A percentile compares a stretch with the other conserved stretches of the same genome.
Conservation (phyloP, 306 rosid genomes). For the Canavalia gladiata region DNA sequence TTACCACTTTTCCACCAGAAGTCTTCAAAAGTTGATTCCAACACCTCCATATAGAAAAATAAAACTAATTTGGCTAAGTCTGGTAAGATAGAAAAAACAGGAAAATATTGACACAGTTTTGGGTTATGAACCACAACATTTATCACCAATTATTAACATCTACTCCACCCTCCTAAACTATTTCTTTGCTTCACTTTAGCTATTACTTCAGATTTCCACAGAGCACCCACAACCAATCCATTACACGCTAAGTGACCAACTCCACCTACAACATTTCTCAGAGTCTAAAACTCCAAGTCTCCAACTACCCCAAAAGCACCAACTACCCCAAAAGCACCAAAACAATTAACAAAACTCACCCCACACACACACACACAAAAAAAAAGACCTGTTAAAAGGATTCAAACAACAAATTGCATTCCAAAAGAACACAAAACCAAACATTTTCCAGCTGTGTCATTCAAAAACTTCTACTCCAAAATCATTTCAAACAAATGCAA, state of each 20-base stretch:
- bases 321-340: conserved; percentile 40
- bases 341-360: conserved; percentile 17
- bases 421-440: conserved; percentile 11
- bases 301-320: conserved; percentile 45
- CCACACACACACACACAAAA: background rate
- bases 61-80: conserved; percentile 14
- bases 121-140: conserved; percentile 14
- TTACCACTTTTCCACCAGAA: conserved; percentile 19
- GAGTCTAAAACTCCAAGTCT: conserved; percentile 34
- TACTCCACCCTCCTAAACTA: conserved; percentile 25
- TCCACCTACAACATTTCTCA: conserved; percentile 38
- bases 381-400: conserved; percentile 15
- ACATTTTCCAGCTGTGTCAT: background rate
- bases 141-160: conserved; percentile 38
- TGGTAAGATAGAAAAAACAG: conserved; percentile 4
- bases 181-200: background rate
- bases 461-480: conserved; percentile 2
- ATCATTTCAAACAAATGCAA: conserved; percentile 29
- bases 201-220: conserved; percentile 18
- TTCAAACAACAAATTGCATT: conserved; percentile 37
- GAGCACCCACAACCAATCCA: conserved; percentile 10
- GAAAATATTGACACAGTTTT: conserved; percentile 37
- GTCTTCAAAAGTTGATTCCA: conserved; percentile 38
- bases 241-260: conserved; percentile 29
- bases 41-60: conserved; percentile 8